A percentile compares a stretch with the other conserved stretches of the same genome.
Evolutionary conservation across 805 yeast species (phyloP).

Genomic region (Lipomyces spencermartinsiae): DNA sequence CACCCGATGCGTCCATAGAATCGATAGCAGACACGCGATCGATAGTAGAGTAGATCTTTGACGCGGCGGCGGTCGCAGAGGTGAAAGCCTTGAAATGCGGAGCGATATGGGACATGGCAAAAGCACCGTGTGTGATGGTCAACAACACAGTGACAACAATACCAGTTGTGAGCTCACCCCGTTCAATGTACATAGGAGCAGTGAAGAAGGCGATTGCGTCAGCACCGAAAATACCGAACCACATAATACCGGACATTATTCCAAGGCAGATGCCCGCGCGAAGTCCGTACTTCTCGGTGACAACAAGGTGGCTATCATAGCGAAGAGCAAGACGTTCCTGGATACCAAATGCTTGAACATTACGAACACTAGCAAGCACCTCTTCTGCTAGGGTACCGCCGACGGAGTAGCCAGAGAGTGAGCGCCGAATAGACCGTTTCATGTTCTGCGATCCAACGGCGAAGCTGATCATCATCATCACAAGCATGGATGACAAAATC

Average conservation of each 20-base stretch:
- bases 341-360: constrained; percentile 52
- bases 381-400: constrained; percentile 51
- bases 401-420: constrained; percentile 32
- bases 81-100: constrained; percentile 50
- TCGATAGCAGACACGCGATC: constrained; percentile 51
- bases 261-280: constrained; percentile 36
- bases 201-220: constrained; percentile 44
- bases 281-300: constrained; percentile 40
- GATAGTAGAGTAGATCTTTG: constrained; percentile 50
- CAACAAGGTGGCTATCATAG: constrained; percentile 44
- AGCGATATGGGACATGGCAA: constrained; percentile 51
- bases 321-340: constrained; percentile 47
- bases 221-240: constrained; percentile 39
- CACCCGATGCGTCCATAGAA: constrained; percentile 40
- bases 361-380: constrained; percentile 49
- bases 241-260: constrained; percentile 44
- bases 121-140: constrained; percentile 52
- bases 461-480: constrained; percentile 43
- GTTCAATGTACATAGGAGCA: constrained; percentile 40
- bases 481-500: constrained; percentile 47
- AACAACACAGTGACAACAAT: constrained; percentile 40
- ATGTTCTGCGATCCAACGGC: constrained; percentile 38
- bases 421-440: constrained; percentile 34
- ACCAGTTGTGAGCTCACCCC: constrained; percentile 38
- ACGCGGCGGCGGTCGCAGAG: constrained; percentile 50